Conservation (phyloP, 306 rosid species). For the Glycine soja region DNA sequence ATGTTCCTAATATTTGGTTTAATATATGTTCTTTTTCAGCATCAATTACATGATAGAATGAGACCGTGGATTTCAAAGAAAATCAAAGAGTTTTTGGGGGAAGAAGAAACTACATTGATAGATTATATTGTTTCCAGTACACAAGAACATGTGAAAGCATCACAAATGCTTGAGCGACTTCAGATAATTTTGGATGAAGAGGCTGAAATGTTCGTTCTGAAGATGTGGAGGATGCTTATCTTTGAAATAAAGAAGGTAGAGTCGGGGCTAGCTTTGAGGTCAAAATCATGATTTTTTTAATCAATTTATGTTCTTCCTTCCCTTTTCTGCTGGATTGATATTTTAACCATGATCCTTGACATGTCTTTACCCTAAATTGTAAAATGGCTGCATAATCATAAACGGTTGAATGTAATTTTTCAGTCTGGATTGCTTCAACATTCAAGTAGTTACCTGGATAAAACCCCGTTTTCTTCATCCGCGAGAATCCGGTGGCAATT, state of each 20-base stretch:
- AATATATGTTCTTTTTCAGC: conserved; percentile 57
- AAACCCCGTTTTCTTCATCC: conserved; percentile 19
- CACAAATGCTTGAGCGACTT: conserved; percentile 94
- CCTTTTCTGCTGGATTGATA: conserved; percentile 37
- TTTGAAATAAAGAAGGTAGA: conserved; percentile 98
- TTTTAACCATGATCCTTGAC: conserved; percentile 25
- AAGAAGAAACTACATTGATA: conserved; percentile 90
- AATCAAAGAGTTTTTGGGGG: conserved; percentile 91
- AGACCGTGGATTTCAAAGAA: conserved; percentile 98
- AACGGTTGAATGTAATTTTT: conserved; percentile 26
- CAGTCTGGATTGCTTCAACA: conserved; percentile 41
- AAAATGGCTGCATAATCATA: conserved; percentile 43
- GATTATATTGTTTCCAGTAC: conserved; percentile 97
- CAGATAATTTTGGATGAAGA: conserved; percentile 95
- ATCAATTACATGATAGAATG: conserved; percentile 91
- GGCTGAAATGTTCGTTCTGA: conserved; percentile 99
- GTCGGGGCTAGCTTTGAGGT: conserved; percentile 75
- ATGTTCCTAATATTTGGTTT: conserved; percentile 29
- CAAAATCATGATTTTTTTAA: conserved; percentile 57
- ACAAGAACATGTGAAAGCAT: conserved; percentile 90
- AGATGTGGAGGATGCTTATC: conserved; percentile 99
- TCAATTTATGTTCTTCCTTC: conserved; percentile 14
- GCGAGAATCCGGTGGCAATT: conserved; percentile 48
- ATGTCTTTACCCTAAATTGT: conserved; percentile 36
- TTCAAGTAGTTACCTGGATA: conserved; percentile 41